Evolutionary conservation across 1,139 yeast species (phyloP), one percentile per base, ranked within the genome.

Genomic region (Hemisphaericaspora lyxosophila): DNA sequence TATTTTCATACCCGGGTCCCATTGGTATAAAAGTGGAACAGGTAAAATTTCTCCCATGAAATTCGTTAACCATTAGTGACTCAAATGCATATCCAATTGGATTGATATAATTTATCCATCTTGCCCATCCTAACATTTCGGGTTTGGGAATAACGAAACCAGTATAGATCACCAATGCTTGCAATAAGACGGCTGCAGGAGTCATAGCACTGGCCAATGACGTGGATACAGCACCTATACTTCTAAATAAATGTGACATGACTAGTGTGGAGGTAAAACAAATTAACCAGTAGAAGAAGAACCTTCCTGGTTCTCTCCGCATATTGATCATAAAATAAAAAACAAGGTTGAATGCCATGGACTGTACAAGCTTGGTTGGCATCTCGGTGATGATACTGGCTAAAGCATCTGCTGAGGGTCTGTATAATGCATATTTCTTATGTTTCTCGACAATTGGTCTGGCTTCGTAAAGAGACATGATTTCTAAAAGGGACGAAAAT

Each of bases 321-420:
- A 80, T 65, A 46, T 71, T 58, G 22, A 81, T 75, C 70, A 81
- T 64, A 64, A 80, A 81, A 55, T 80, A 82, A 31, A 78, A 59
- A 22, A 73, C 62, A 31, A 81, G 47, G 31, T 73, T 62, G 51
- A 80, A 71, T 23, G 62, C 49, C 26, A 73, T 45, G 35, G 78
- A 61, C 43, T 75, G 70, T 28, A 63, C 43, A 8, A 75, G 41
- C 51, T 80, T 80, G 19, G 72, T 61, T 4, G 87, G 86, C 35
- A 80, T 54, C 49, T 79, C 83, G 22, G 83, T 72, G 36, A 80
- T 55, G 46, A 80, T 66, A 38, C 73, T 71, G 41, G 80, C 82
- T 34, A 80, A 54, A 6, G 85, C 80, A 55, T 81, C 85, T n/a
- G 82, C 82, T 27, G 84, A 75, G 23, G 82, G 78, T 45, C 80